Evolutionary conservation across 129 eudicot species (phyloP).

Genomic region (Arctium minus): DNA sequence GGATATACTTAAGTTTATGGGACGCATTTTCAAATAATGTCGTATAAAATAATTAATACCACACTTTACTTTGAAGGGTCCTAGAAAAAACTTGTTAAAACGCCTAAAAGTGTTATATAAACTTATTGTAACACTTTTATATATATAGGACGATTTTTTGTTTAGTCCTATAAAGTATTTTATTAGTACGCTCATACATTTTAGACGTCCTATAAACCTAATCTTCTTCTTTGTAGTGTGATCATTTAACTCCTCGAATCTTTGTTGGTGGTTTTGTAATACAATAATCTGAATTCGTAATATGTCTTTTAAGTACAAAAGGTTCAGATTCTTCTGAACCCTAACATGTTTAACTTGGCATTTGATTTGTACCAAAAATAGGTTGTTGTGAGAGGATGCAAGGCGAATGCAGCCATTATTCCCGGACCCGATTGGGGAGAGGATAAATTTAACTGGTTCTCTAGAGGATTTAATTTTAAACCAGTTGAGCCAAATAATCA

Average conservation of each 20-base stretch:
- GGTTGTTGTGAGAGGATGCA: constrained; percentile 34
- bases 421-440: constrained; percentile 32
- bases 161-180: not conserved
- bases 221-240: too few relatives aligned
- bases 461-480: constrained; percentile 20
- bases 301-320: not conserved
- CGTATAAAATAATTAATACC: not conserved
- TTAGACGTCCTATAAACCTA: too few relatives aligned
- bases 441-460: constrained; percentile 32
- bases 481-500: not conserved
- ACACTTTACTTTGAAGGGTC: too few relatives aligned
- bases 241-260: too few relatives aligned
- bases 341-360: not conserved
- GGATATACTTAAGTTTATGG: not conserved
- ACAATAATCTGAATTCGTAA: not conserved
- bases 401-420: constrained; percentile 11
- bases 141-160: not conserved
- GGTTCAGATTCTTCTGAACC: not conserved
- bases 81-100: not conserved
- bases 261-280: too few relatives aligned
- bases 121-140: not conserved
- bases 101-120: not conserved
- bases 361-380: not conserved
- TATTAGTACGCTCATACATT: not conserved
- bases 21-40: not conserved